Evolutionary conservation across 768 basidiomycete genomes (phyloP).

Genomic region (Phaffia tasmanica): DNA sequence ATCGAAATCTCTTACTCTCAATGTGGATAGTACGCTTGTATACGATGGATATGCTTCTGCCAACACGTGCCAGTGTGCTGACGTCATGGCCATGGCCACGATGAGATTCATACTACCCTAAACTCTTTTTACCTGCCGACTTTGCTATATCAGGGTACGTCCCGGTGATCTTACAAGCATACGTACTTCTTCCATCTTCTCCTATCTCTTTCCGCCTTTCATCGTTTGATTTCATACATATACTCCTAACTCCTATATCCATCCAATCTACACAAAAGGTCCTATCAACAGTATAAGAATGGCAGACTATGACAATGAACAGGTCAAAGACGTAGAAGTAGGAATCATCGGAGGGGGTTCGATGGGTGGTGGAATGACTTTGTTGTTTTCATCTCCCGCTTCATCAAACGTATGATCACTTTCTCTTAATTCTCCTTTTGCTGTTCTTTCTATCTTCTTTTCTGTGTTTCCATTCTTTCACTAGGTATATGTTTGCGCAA

Average conservation of each 20-base stretch:
- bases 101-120: too few species aligned
- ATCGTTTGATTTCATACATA: not conserved
- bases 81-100: too few species aligned
- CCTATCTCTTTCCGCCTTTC: too few species aligned
- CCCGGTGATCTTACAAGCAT: too few species aligned
- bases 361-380: constrained; percentile 31
- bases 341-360: constrained; percentile 32
- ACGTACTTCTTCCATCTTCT: too few species aligned
- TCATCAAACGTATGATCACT: not conserved
- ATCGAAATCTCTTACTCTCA: too few species aligned
- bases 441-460: constrained; percentile 18
- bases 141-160: too few species aligned
- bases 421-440: constrained; percentile 25
- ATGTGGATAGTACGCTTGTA: too few species aligned
- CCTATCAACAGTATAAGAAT: too few species aligned
- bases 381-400: not conserved
- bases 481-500: not conserved
- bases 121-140: too few species aligned
- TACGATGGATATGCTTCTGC: too few species aligned
- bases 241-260: not conserved
- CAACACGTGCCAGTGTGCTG: too few species aligned
- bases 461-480: not conserved
- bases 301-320: constrained; percentile 31
- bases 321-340: constrained; percentile 30
- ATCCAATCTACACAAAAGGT: not conserved